Evolutionary conservation across 805 yeast genomes (phyloP).

Genomic region (Kodamaea neixiangensis): DNA sequence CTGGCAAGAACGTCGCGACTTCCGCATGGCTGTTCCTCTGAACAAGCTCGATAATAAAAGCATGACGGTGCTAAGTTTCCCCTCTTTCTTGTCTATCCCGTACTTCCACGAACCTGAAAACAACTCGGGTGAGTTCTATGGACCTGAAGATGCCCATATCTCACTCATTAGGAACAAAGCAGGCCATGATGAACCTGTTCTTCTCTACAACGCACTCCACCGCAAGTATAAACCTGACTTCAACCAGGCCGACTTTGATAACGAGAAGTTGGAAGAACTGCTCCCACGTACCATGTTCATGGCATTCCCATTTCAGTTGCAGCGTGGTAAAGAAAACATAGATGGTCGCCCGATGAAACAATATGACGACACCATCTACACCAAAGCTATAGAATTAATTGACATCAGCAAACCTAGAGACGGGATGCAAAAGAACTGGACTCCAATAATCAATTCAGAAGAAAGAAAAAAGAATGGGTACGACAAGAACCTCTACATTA

Average conservation of each 20-base stretch:
- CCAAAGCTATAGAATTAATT: conserved; percentile 22
- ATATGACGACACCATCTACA: conserved; percentile 19
- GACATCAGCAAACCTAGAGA: conserved; percentile 10
- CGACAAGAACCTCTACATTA: conserved; percentile 31
- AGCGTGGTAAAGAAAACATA: conserved; percentile 30
- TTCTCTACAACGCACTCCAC: conserved; percentile 42
- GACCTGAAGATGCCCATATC: conserved; percentile 56
- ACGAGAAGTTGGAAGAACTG: conserved; percentile 4
- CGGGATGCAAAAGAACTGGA: conserved; percentile 40
- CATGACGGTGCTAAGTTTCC: conserved; percentile 20
- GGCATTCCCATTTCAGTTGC: conserved; percentile 35
- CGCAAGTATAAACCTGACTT: conserved; percentile 14
- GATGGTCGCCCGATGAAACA: conserved; percentile 20
- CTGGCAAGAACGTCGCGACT: conserved; percentile 25
- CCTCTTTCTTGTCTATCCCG: conserved; percentile 31
- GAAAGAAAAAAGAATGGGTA: conserved; percentile 23
- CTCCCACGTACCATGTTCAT: conserved; percentile 31
- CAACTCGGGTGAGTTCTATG: conserved; percentile 28
- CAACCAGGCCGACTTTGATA: conserved; percentile 1
- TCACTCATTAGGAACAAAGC: conserved; percentile 32
- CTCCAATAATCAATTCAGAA: conserved; percentile 34
- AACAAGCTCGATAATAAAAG: conserved; percentile 8
- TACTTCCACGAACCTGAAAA: conserved; percentile 27
- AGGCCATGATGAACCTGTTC: conserved; percentile 47
- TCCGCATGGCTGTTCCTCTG: conserved; percentile 26